phyloP scores from a whole-genome alignment of 164 flowering plant species.

The Chimonanthus salicifolius region DNA sequence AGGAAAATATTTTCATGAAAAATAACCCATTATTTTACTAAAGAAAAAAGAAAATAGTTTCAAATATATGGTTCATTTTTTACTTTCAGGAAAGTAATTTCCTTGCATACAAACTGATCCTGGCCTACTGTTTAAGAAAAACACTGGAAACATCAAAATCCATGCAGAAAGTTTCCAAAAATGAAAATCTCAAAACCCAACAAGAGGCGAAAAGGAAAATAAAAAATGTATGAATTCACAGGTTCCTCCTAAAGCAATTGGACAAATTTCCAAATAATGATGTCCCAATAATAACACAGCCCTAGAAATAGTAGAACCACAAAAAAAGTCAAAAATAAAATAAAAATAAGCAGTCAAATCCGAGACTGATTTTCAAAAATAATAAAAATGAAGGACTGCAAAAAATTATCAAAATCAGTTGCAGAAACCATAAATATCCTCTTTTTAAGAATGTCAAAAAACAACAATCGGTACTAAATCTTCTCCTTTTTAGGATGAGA shows the following conservation, averaged over 20 bases:
- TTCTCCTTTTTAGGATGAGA: no score
- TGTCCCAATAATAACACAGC: neutral
- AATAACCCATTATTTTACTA: neutral
- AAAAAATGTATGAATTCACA: neutral
- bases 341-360: neutral
- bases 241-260: neutral
- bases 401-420: neutral
- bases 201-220: neutral
- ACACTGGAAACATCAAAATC: neutral
- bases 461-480: neutral
- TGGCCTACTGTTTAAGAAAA: no score
- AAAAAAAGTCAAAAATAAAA: neutral
- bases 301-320: neutral
- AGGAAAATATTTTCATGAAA: neutral
- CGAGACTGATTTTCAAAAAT: neutral
- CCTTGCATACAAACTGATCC: no score
- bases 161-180: neutral
- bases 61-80: neutral
- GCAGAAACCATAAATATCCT: neutral
- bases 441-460: neutral
- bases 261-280: neutral
- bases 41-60: neutral
- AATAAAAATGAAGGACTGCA: neutral
- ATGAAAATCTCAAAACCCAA: neutral
- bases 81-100: no score